phyloP scores from a whole-genome alignment of 2,329 filamentous ascomycete genomes.

The Penicillium digitatum region DNA sequence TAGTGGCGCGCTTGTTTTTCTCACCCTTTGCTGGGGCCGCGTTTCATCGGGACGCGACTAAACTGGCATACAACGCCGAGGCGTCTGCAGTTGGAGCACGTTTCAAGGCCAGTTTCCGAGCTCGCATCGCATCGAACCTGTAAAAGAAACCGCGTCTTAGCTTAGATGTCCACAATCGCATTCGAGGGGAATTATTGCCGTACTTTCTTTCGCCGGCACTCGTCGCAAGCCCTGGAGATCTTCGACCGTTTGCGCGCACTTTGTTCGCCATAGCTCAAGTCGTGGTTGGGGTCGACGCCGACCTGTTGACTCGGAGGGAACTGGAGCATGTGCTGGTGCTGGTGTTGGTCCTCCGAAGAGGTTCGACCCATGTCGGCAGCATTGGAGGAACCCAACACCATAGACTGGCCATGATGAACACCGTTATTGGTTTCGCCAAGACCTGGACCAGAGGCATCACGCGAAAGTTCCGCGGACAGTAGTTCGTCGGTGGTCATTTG shows the following conservation, averaged over 20 bases:
- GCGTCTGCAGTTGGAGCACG: constrained; percentile 77
- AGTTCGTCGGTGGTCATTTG: constrained; percentile 48
- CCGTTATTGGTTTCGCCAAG: constrained; percentile 41
- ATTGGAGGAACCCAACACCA: constrained; percentile 39
- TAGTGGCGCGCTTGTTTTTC: constrained; percentile 4
- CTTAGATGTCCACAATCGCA: constrained; percentile 15
- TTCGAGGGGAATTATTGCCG: constrained; percentile 7
- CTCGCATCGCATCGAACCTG: constrained; percentile 79
- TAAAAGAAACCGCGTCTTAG: constrained; percentile 17
- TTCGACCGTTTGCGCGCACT: constrained; percentile 75
- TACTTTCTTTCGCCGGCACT: constrained; percentile 79
- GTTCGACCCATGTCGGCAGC: constrained; percentile 39
- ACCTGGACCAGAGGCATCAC: constrained; percentile 44
- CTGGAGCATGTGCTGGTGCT: constrained; percentile 41
- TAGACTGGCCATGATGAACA: constrained; percentile 40
- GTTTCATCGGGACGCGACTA: constrained; percentile 81
- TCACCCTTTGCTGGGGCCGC: constrained; percentile 83
- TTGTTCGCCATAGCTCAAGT: constrained; percentile 54
- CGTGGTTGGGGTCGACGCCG: constrained; percentile 44
- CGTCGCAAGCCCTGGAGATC: constrained; percentile 83
- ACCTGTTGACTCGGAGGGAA: constrained; percentile 45
- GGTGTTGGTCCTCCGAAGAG: constrained; percentile 38
- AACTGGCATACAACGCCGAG: constrained; percentile 76
- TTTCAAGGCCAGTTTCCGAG: constrained; percentile 66
- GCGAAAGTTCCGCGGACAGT: constrained; percentile 47